Evolutionary conservation across 2,329 filamentous ascomycete genomes (phyloP), one percentile per base, ranked within the genome.

Genomic region (Fusarium nisikadoi): DNA sequence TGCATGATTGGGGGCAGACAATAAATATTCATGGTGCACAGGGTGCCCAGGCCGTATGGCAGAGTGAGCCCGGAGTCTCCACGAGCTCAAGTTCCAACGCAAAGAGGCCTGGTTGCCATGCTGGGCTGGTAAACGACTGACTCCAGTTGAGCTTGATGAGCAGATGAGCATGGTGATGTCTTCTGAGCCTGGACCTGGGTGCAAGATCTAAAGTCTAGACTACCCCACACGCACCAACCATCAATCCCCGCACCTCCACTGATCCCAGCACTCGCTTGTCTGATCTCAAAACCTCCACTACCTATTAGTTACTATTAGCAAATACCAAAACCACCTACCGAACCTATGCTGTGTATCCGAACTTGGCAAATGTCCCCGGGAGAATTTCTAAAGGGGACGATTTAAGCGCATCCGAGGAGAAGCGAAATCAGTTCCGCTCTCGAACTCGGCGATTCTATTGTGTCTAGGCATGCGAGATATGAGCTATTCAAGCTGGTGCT

Each of bases 191-290:
- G 65, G 63, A 56, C 29, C 57, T 68, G 65, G 56, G 42, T 57
- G 54, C 46, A 39, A 75, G 65, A 70, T 69, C 71, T 68, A 56
- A 70, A 62, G 59, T 61, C 68, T 76, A 62, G 54, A 62, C 68
- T 77, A 75, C 75, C 75, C 75, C 75, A 77, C 75, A 76, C 64
- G 70, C 68, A 72, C 65, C 49, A 65, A 61, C 70, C 66, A 71
- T 45, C 55, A 62, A 66, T 73, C 75, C 76, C 75, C 75, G 75
- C 75, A 76, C 74, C 67, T 76, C 72, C 74, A 75, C 71, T 66
- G 56, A 60, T 55, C 68, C 66, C 38, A 68, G 66, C 53, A 64
- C 46, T 69, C 58, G 58, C 65, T 65, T 72, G 59, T 45, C 70
- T 54, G 54, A 49, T 53, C 58, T 57, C 33, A 53, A 56, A 75